Conservation (phyloP, 768 basidiomycete genomes). For the Crepidotus variabilis region DNA sequence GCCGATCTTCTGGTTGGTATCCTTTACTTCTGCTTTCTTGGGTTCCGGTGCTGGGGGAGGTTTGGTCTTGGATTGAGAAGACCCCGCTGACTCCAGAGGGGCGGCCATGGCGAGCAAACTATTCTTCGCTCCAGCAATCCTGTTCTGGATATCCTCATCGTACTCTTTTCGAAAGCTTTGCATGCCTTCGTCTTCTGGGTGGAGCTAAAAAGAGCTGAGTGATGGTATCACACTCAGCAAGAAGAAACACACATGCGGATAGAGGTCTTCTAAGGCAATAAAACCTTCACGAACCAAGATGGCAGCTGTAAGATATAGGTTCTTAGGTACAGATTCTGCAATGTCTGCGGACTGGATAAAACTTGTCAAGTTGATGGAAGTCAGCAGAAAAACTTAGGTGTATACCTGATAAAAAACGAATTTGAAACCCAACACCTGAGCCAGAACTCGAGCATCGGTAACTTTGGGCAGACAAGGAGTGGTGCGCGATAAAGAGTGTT, state of each 20-base stretch:
- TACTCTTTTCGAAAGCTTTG: slow-evolving; percentile 62
- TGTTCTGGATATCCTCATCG: slow-evolving; percentile 53
- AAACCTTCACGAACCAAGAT: slow-evolving; percentile 89
- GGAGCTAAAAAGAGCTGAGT: slow-evolving; percentile 14
- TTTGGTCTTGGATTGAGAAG: slow-evolving; percentile 35
- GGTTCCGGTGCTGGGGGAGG: slow-evolving; percentile 34
- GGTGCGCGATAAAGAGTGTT: slow-evolving; percentile 15
- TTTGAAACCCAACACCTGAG: slow-evolving; percentile 98
- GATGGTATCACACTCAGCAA: neutral
- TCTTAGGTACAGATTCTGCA: slow-evolving; percentile 60
- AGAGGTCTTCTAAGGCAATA: slow-evolving; percentile 82
- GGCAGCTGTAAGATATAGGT: slow-evolving; percentile 78
- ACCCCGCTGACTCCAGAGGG: slow-evolving; percentile 58
- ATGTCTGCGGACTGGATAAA: slow-evolving; percentile 48
- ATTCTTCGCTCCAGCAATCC: slow-evolving; percentile 63
- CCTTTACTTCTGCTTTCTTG: slow-evolving; percentile 40
- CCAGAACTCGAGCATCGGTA: slow-evolving; percentile 57
- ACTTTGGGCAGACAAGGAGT: slow-evolving; percentile 15
- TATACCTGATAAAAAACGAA: slow-evolving; percentile 86
- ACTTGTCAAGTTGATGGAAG: slow-evolving; percentile 11
- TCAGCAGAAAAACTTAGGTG: slow-evolving; percentile 16
- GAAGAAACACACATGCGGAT: slow-evolving; percentile 72
- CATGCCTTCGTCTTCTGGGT: slow-evolving; percentile 76
- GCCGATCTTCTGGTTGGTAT: slow-evolving; percentile 76
- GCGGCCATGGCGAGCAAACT: slow-evolving; percentile 85